Conservation (phyloP, 345 rosid genomes). For the Hypericum perforatum region DNA sequence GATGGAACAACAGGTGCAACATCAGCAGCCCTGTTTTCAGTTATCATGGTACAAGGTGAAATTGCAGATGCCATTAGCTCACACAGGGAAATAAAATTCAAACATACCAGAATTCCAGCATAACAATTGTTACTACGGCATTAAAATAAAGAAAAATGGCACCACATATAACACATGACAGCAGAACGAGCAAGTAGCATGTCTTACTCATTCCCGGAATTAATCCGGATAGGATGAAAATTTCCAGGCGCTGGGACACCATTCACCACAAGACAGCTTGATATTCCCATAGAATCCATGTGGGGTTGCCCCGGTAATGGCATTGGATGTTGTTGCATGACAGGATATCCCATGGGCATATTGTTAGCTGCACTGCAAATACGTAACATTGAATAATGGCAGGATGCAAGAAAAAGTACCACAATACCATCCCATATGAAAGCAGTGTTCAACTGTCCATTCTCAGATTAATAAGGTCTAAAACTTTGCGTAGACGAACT, state of each 20-base stretch:
- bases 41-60: conserved; percentile 13
- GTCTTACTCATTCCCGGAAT: conserved; percentile 13
- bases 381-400: conserved; percentile 37
- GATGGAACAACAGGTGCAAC: conserved; percentile 55
- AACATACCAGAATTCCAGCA: background rate
- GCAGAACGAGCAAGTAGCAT: background rate
- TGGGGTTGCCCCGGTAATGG: conserved; percentile 24
- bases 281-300: background rate
- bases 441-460: no score
- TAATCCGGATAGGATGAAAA: conserved; percentile 1
- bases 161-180: no score
- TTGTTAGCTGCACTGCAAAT: conserved; percentile 13
- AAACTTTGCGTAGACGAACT: no score
- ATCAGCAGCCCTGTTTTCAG: conserved; percentile 15
- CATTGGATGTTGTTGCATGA: conserved; percentile 80
- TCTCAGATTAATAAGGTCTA: no score
- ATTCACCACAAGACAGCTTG: background rate
- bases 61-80: conserved; percentile 14
- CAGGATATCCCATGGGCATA: conserved; percentile 41
- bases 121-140: no score
- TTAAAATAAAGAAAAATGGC: no score
- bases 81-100: background rate
- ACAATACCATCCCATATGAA: background rate
- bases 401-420: conserved; percentile 6
- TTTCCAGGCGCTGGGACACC: conserved; percentile 5